Conservation (phyloP, 805 yeast genomes). For the Maudiozyma pseudohumilis region DNA sequence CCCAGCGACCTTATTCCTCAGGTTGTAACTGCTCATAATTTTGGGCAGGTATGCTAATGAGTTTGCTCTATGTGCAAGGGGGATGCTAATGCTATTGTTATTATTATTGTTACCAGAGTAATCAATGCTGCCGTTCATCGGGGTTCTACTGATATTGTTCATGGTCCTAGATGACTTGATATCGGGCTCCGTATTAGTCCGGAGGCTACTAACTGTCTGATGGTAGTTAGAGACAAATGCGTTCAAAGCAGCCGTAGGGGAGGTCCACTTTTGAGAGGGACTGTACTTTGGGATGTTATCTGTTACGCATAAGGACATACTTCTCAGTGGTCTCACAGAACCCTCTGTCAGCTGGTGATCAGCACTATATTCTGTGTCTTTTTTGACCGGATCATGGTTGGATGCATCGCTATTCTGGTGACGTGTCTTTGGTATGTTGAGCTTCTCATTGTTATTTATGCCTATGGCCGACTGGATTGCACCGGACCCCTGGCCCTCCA, state of each 20-base stretch:
- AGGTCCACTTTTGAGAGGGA: conserved; percentile 8
- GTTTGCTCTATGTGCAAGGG: conserved; percentile 12
- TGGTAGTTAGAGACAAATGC: conserved; percentile 20
- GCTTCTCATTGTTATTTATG: background rate
- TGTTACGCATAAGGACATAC: conserved; percentile 4
- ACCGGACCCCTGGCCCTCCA: background rate
- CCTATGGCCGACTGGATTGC: background rate
- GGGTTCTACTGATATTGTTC: background rate
- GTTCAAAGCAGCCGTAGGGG: conserved; percentile 21
- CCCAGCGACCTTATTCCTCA: background rate
- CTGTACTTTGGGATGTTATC: conserved; percentile 1
- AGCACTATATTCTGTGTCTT: background rate
- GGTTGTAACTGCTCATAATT: conserved; percentile 4
- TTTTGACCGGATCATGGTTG: background rate
- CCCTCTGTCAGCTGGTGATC: background rate
- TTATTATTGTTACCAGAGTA: background rate
- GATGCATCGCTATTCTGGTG: background rate
- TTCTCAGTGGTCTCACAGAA: conserved; percentile 2
- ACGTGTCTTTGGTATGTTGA: background rate
- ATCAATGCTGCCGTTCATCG: background rate
- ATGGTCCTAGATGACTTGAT: background rate
- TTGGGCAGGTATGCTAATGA: conserved; percentile 15
- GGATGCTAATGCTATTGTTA: background rate
- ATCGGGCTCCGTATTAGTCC: conserved; percentile 3
- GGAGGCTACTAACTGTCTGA: background rate